Evolutionary conservation across 1,284 basidiomycete species (phyloP).

Genomic region (Blastosporella zonata): DNA sequence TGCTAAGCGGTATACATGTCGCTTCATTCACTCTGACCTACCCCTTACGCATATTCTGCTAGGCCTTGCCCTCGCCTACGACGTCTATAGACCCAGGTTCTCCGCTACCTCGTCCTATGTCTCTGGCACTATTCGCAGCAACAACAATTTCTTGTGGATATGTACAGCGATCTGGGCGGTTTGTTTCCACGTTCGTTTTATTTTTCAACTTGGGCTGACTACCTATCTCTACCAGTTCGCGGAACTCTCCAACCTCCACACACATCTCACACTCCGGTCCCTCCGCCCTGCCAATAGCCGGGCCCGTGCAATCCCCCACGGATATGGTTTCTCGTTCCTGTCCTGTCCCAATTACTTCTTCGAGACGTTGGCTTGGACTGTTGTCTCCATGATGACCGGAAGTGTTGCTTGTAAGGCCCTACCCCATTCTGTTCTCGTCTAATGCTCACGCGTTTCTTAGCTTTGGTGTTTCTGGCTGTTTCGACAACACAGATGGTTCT

Average conservation of each 20-base stretch:
- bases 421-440: background rate
- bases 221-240: conserved; percentile 56
- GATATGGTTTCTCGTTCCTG: conserved; percentile 83
- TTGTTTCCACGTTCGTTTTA: conserved; percentile 32
- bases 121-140: conserved; percentile 64
- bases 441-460: conserved; percentile 33
- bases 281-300: conserved; percentile 83
- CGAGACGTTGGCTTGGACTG: conserved; percentile 79
- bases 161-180: conserved; percentile 77
- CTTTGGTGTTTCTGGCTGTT: conserved; percentile 71
- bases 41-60: conserved; percentile 15
- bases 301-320: conserved; percentile 81
- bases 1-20: conserved; percentile 62
- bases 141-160: conserved; percentile 65
- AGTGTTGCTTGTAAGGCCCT: conserved; percentile 65
- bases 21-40: conserved; percentile 6
- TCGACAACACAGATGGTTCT: conserved; percentile 73
- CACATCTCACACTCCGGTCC: conserved; percentile 80
- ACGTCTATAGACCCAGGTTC: conserved; percentile 76
- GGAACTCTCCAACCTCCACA: conserved; percentile 84
- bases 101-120: conserved; percentile 60
- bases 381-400: conserved; percentile 77
- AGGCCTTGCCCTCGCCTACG: conserved; percentile 73
- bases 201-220: background rate
- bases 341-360: conserved; percentile 97